These are phyloP conservation scores for Aspergillus fructus DNA, from an alignment of 2,329 filamentous ascomycete genomes.

Conservation along the genomic window DNA sequence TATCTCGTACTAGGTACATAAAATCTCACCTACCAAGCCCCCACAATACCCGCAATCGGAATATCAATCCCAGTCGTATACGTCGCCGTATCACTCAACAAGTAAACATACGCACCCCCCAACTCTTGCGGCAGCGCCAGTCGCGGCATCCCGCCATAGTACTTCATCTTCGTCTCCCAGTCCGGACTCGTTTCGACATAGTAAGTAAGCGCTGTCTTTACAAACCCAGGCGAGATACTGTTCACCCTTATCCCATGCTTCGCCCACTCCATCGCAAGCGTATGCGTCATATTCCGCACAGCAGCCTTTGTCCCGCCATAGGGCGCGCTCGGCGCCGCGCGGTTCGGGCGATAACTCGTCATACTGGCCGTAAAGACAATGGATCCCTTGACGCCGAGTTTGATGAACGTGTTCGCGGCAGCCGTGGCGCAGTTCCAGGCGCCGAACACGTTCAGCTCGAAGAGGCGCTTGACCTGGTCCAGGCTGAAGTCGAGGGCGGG, in stretches of 20 bases:
- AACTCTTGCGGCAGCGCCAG: conserved; percentile 53
- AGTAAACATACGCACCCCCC: conserved; percentile 52
- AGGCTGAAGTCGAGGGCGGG: conserved; percentile 42
- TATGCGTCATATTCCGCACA: conserved; percentile 28
- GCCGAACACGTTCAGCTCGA: conserved; percentile 41
- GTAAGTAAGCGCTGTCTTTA: conserved; percentile 45
- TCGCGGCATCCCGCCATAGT: conserved; percentile 56
- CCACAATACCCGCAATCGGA: conserved; percentile 30
- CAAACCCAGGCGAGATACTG: conserved; percentile 39
- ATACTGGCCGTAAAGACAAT: conserved; percentile 49
- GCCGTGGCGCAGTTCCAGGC: conserved; percentile 26
- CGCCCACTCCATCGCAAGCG: conserved; percentile 49
- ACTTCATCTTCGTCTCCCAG: conserved; percentile 54
- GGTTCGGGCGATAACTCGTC: conserved; percentile 49
- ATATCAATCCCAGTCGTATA: conserved; percentile 53
- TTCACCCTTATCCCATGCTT: conserved; percentile 40
- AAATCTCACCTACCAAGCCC: background rate
- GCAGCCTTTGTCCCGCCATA: conserved; percentile 48
- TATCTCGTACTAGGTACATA: background rate
- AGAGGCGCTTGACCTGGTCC: conserved; percentile 38
- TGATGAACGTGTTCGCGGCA: conserved; percentile 36
- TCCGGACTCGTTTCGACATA: conserved; percentile 50
- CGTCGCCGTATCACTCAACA: conserved; percentile 48
- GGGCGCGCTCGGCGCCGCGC: conserved; percentile 43
- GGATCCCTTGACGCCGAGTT: conserved; percentile 35